Conservation (phyloP, 768 basidiomycete species). For the Coprinopsis cinerea region DNA sequence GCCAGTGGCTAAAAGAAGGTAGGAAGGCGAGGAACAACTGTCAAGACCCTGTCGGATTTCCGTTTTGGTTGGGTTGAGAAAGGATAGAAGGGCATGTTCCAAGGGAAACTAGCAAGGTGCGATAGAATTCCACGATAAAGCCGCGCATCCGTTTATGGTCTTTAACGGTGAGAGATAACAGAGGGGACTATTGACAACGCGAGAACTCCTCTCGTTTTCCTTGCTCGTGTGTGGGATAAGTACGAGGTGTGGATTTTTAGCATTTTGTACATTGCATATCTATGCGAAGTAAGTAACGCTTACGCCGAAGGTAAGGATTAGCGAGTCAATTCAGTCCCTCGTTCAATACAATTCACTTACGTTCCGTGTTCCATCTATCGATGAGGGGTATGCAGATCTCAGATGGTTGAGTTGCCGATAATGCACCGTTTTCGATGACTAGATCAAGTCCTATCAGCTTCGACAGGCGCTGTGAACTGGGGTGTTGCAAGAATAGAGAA, state of each 20-base stretch:
- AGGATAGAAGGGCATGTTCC: neutral
- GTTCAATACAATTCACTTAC: constrained; percentile 1
- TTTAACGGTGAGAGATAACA: constrained; percentile 1
- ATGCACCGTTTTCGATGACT: neutral
- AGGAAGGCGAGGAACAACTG: neutral
- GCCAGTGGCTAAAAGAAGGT: neutral
- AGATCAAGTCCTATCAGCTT: neutral
- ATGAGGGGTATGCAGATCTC: neutral
- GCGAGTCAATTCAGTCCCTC: neutral
- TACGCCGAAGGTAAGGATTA: neutral
- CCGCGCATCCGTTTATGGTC: neutral
- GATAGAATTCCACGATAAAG: neutral
- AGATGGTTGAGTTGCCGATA: constrained; percentile 3
- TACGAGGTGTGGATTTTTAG: too few relatives aligned
- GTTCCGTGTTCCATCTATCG: constrained; percentile 1
- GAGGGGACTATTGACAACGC: constrained; percentile 3
- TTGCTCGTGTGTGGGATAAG: too few relatives aligned
- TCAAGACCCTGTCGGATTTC: neutral
- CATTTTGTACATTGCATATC: too few relatives aligned
- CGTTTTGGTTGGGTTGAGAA: neutral
- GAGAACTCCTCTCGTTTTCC: neutral
- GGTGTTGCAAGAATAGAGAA: neutral
- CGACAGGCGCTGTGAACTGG: neutral
- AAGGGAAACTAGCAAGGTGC: neutral
- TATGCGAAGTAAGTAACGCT: neutral